These are phyloP conservation scores for Boletus rubescentipes DNA, from an alignment of 768 basidiomycete species.

Conservation along the genomic window DNA sequence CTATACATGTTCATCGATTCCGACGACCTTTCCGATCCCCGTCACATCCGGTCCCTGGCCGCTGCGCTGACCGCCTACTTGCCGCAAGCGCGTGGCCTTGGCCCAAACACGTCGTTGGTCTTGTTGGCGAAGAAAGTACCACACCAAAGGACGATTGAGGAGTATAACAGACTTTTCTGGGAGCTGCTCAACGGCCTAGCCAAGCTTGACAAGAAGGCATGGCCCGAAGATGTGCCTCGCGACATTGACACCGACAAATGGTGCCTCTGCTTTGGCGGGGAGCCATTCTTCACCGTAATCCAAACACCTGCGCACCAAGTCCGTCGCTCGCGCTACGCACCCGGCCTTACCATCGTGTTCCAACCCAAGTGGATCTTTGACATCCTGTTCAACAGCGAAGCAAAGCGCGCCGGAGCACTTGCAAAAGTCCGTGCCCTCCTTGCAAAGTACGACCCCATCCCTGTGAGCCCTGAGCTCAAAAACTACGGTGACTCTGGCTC, in stretches of 20 bases:
- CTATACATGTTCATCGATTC: slow-evolving; percentile 24
- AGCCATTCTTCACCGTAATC: slow-evolving; percentile 21
- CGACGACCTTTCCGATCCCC: slow-evolving; percentile 21
- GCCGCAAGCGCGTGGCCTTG: slow-evolving; percentile 15
- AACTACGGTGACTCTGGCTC: slow-evolving; percentile 23
- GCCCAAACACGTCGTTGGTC: slow-evolving; percentile 22
- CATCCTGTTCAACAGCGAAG: slow-evolving; percentile 20
- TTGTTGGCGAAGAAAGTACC: slow-evolving; percentile 16
- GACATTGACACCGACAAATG: slow-evolving; percentile 23
- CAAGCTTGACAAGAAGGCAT: slow-evolving; percentile 16
- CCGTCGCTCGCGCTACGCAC: slow-evolving; percentile 20
- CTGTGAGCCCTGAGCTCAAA: slow-evolving; percentile 23
- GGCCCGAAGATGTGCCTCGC: slow-evolving; percentile 16
- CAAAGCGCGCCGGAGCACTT: slow-evolving; percentile 19
- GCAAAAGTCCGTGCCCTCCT: slow-evolving; percentile 17
- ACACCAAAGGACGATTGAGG: slow-evolving; percentile 11
- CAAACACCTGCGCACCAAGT: slow-evolving; percentile 24
- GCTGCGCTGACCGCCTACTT: slow-evolving; percentile 13
- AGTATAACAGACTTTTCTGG: slow-evolving; percentile 22
- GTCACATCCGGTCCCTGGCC: slow-evolving; percentile 21
- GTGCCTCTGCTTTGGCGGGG: slow-evolving; percentile 24
- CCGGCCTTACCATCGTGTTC: slow-evolving; percentile 22
- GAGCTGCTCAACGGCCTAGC: slow-evolving; percentile 20
- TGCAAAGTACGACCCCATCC: slow-evolving; percentile 20
- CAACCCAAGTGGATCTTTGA: slow-evolving; percentile 27